Evolutionary conservation across 2,329 filamentous ascomycete genomes (phyloP).

Genomic region (Hypoxylon sp.): DNA sequence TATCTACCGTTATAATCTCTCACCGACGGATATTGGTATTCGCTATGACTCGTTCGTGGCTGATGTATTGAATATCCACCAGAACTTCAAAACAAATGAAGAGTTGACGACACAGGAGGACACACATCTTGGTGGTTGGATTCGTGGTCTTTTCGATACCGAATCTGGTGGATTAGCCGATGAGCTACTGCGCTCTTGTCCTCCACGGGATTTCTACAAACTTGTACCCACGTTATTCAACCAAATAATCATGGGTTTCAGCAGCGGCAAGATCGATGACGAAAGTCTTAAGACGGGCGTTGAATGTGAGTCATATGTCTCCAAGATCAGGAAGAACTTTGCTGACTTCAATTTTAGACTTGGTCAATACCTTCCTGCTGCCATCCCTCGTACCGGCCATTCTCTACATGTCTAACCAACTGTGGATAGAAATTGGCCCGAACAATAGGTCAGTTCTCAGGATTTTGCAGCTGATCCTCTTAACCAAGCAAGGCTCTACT

Average conservation of each 20-base stretch:
- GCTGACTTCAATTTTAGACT: constrained; percentile 57
- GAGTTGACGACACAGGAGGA: constrained; percentile 72
- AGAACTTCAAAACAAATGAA: constrained; percentile 63
- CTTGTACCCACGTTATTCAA: constrained; percentile 80
- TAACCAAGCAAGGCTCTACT: constrained; percentile 72
- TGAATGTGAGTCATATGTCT: constrained; percentile 66
- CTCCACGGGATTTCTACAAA: constrained; percentile 83
- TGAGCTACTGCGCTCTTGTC: constrained; percentile 82
- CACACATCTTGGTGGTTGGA: constrained; percentile 75
- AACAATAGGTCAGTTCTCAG: constrained; percentile 72
- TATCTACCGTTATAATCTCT: constrained; percentile 77
- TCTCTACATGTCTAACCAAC: constrained; percentile 73
- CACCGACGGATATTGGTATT: constrained; percentile 69
- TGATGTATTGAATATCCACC: constrained; percentile 68
- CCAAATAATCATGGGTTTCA: constrained; percentile 75
- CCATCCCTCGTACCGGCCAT: constrained; percentile 79
- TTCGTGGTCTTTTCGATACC: constrained; percentile 78
- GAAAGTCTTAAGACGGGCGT: constrained; percentile 78
- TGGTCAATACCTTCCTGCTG: constrained; percentile 82
- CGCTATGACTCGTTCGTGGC: constrained; percentile 72
- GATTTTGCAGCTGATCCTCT: constrained; percentile 76
- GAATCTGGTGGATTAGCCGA: constrained; percentile 79
- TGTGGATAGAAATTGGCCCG: constrained; percentile 67
- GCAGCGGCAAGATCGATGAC: constrained; percentile 70
- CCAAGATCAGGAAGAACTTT: constrained; percentile 19